Evolutionary conservation across 495 filamentous ascomycete genomes (phyloP).

Genomic region (Daldinia bambusicola): DNA sequence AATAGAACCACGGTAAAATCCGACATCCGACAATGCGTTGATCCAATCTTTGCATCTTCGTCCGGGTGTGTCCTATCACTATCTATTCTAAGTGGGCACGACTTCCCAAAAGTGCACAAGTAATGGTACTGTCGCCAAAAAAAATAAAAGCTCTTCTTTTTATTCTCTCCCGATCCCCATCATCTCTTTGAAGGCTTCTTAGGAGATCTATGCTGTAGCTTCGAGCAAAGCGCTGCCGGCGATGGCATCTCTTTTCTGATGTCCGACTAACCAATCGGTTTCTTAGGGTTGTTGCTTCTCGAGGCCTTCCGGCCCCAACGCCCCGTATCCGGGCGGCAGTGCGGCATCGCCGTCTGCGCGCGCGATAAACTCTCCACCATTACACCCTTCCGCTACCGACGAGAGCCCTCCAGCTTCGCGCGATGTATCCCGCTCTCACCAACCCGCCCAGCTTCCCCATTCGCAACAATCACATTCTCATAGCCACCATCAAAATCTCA

Average conservation of each 20-base stretch:
- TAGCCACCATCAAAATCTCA: slow-evolving; percentile 32
- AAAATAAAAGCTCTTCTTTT: slow-evolving; percentile 2
- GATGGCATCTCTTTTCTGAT: slow-evolving; percentile 1
- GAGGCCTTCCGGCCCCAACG: slow-evolving; percentile 53
- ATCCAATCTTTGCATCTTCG: slow-evolving; percentile 13
- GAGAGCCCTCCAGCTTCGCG: slow-evolving; percentile 35
- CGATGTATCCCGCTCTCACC: slow-evolving; percentile 38
- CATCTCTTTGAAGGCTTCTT: neutral
- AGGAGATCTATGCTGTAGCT: neutral
- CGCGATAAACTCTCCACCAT: slow-evolving; percentile 54
- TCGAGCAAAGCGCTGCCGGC: slow-evolving; percentile 9
- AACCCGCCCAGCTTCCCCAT: slow-evolving; percentile 34
- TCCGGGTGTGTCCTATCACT: slow-evolving; percentile 26
- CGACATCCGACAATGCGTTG: slow-evolving; percentile 37
- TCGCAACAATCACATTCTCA: slow-evolving; percentile 19
- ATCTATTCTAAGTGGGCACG: slow-evolving; percentile 12
- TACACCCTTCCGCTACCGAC: slow-evolving; percentile 33
- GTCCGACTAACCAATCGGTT: slow-evolving; percentile 19
- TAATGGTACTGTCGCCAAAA: slow-evolving; percentile 35
- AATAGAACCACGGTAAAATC: neutral
- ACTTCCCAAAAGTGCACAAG: slow-evolving; percentile 23
- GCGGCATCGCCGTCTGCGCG: slow-evolving; percentile 54
- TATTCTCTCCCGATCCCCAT: neutral
- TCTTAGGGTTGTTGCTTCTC: slow-evolving; percentile 63
- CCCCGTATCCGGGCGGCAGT: slow-evolving; percentile 54